These are phyloP conservation scores for Chrysochromulina tobinii DNA, from an alignment of 78 protist species.

Conservation along the genomic window DNA sequence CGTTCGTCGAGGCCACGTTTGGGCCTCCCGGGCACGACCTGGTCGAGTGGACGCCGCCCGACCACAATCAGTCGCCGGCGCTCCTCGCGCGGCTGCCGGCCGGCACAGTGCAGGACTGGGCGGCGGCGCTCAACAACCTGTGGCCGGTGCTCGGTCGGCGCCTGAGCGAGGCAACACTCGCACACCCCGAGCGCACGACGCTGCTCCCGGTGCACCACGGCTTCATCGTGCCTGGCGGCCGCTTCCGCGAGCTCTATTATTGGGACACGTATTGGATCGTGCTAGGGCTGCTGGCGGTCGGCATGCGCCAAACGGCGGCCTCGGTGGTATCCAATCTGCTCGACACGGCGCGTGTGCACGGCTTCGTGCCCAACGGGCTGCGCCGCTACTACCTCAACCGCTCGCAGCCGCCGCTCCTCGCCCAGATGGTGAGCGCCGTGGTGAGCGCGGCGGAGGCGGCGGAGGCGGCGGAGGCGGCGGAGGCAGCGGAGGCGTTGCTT, in stretches of 20 bases:
- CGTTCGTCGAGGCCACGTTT: not conserved
- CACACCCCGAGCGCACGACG: not conserved
- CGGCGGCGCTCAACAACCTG: not conserved
- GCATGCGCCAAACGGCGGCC: constrained; percentile 19
- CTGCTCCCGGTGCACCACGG: not conserved
- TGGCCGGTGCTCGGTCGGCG: constrained; percentile 16
- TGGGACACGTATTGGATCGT: constrained; percentile 47
- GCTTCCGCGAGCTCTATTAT: constrained; percentile 40
- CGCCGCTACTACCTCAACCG: constrained; percentile 67
- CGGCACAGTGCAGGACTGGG: not conserved
- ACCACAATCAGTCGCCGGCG: not conserved
- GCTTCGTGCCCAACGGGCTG: constrained; percentile 83
- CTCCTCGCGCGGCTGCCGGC: not conserved
- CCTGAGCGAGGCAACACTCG: not conserved
- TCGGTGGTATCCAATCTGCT: constrained; percentile 3
- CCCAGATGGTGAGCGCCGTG: constrained; percentile 57
- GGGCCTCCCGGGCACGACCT: not conserved
- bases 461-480: not conserved
- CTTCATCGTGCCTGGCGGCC: constrained; percentile 43
- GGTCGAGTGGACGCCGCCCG: not conserved
- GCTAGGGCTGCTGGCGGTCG: constrained; percentile 4
- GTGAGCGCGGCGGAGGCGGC: not conserved
- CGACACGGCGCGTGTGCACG: not conserved
- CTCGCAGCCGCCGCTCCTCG: constrained; percentile 76
- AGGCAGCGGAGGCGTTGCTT: not conserved